These are phyloP conservation scores for Bombardia bombarda DNA, from an alignment of 495 filamentous ascomycete genomes.

Conservation along the genomic window DNA sequence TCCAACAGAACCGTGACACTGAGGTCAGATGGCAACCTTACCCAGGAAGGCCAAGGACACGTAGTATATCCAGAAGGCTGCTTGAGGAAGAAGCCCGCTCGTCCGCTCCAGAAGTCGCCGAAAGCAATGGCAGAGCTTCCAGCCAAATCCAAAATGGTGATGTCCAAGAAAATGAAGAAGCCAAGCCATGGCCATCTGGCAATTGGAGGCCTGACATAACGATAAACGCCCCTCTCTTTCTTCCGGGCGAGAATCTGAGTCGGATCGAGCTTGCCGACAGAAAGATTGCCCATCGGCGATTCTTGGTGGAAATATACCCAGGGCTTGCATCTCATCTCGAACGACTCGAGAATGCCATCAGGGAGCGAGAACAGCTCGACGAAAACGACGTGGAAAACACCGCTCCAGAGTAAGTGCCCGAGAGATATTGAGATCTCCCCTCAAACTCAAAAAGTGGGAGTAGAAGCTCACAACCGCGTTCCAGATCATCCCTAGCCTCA, in stretches of 20 bases:
- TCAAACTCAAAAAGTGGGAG: background rate
- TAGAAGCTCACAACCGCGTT: background rate
- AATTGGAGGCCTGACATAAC: slow-evolving; percentile 17
- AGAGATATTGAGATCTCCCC: slow-evolving; percentile 1
- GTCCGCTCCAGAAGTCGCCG: no score
- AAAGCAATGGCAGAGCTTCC: no score
- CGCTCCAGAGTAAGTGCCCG: slow-evolving; percentile 29
- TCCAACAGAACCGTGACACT: no score
- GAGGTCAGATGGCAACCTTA: no score
- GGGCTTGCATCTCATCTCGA: slow-evolving; percentile 17
- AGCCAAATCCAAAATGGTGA: no score
- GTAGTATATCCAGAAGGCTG: no score
- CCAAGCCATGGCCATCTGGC: background rate
- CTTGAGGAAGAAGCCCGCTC: no score
- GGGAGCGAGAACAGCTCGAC: slow-evolving; percentile 25
- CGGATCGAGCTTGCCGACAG: slow-evolving; percentile 31
- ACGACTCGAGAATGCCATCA: slow-evolving; percentile 23
- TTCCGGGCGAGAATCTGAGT: slow-evolving; percentile 29
- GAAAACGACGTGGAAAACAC: slow-evolving; percentile 32
- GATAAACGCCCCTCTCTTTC: slow-evolving; percentile 16
- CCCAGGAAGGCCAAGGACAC: no score
- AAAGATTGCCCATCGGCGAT: slow-evolving; percentile 26
- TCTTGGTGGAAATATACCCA: slow-evolving; percentile 22
- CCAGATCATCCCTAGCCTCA: slow-evolving; percentile 14
- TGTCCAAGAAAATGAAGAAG: background rate